phyloP scores from a whole-genome alignment of 331 rosid species.

The Pyrus hybrid region DNA sequence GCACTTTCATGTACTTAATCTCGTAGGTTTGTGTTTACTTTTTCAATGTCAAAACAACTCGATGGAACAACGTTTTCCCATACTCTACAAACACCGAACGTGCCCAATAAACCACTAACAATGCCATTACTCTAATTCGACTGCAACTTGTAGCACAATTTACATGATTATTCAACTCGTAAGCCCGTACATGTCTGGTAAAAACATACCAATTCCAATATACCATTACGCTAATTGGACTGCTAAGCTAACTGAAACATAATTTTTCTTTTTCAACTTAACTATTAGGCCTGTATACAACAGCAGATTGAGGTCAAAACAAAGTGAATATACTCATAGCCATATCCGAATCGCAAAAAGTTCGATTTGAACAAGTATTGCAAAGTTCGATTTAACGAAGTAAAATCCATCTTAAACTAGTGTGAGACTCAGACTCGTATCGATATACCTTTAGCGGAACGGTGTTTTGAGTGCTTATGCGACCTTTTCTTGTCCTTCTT shows the following conservation, averaged over 20 bases:
- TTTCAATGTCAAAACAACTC: neutral
- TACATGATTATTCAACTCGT: neutral
- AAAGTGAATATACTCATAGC: neutral
- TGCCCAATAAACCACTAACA: neutral
- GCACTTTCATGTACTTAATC: neutral
- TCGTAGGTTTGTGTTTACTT: neutral
- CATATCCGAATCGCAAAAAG: neutral
- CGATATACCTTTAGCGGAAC: conserved; percentile 30
- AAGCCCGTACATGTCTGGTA: neutral
- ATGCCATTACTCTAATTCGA: neutral
- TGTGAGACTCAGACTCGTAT: neutral
- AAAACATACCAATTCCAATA: neutral
- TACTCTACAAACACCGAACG: neutral
- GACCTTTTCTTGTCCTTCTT: conserved; percentile 57
- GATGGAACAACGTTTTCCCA: too few relatives aligned
- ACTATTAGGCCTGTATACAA: neutral
- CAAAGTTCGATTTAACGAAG: too few relatives aligned
- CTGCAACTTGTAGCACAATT: too few relatives aligned
- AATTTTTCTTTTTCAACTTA: neutral
- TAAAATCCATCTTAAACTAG: neutral
- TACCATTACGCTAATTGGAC: neutral
- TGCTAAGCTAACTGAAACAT: neutral
- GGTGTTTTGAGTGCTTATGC: conserved; percentile 35
- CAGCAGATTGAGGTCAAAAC: neutral
- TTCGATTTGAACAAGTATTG: neutral